phyloP scores from a whole-genome alignment of 2,329 filamentous ascomycete species.

The Fusarium proliferatum region DNA sequence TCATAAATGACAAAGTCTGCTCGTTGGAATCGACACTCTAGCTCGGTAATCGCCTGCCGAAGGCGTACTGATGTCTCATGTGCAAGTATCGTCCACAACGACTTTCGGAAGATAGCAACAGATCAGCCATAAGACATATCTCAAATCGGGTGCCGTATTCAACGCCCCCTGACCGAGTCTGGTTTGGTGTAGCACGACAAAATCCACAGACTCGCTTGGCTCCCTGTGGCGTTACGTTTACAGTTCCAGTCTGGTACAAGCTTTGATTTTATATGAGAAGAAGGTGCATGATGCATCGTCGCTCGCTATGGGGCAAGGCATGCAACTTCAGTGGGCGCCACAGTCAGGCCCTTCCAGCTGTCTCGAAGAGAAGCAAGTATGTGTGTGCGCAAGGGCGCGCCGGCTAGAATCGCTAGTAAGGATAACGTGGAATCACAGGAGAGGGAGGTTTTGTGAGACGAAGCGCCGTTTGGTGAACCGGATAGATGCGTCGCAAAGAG shows the following conservation, averaged over 20 bases:
- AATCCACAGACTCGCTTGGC: conserved; percentile 33
- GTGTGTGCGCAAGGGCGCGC: conserved; percentile 19
- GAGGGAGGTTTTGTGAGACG: conserved; percentile 33
- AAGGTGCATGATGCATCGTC: conserved; percentile 7
- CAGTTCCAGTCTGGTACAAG: conserved; percentile 27
- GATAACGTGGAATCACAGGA: conserved; percentile 42
- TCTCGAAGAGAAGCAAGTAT: conserved; percentile 30
- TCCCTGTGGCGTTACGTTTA: conserved; percentile 28
- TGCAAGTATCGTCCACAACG: conserved; percentile 14
- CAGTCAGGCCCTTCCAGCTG: conserved; percentile 3
- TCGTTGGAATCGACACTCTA: conserved; percentile 1
- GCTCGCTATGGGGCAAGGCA: conserved; percentile 5
- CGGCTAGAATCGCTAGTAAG: conserved; percentile 14
- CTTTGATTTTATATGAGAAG: conserved; percentile 7
- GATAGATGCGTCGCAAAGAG: conserved; percentile 46
- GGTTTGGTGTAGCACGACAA: conserved; percentile 22
- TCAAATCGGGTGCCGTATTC: not conserved
- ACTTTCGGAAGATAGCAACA: conserved; percentile 16
- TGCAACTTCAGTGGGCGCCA: conserved; percentile 12
- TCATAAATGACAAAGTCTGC: conserved; percentile 22
- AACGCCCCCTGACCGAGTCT: conserved; percentile 6
- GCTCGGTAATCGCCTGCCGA: conserved; percentile 13
- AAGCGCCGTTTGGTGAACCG: conserved; percentile 32
- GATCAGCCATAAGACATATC: conserved; percentile 7
- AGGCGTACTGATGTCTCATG: conserved; percentile 11